These are phyloP conservation scores for Cutaneotrichosporon sp. DNA, from an alignment of 1,284 basidiomycete genomes.

Conservation along the genomic window DNA sequence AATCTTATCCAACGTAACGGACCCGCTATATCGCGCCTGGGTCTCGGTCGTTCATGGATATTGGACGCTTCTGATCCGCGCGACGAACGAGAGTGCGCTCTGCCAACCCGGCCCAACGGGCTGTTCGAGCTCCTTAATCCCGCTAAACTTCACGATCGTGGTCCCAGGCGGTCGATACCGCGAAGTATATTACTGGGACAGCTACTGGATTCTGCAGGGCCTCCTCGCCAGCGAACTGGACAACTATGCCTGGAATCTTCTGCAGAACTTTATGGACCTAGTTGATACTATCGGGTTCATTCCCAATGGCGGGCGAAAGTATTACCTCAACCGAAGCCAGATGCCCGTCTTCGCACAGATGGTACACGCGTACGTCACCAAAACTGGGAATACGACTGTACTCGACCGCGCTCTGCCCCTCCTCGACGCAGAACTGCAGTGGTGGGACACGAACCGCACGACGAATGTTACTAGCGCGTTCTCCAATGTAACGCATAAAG, in stretches of 20 bases:
- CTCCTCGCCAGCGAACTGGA: conserved; percentile 74
- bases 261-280: conserved; percentile 92
- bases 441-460: conserved; percentile 77
- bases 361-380: conserved; percentile 64
- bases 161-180: conserved; percentile 76
- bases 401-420: conserved; percentile 65
- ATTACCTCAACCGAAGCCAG: conserved; percentile 78
- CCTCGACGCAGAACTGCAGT: conserved; percentile 68
- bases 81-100: conserved; percentile 67
- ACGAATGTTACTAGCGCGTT: conserved; percentile 70
- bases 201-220: conserved; percentile 80
- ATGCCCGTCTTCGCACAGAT: conserved; percentile 82
- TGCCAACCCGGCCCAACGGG: conserved; percentile 59
- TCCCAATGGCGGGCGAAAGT: conserved; percentile 75
- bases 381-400: conserved; percentile 63
- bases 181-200: conserved; percentile 54
- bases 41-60: conserved; percentile 73
- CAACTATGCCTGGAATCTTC: conserved; percentile 68
- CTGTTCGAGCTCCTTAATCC: conserved; percentile 81
- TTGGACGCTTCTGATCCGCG: conserved; percentile 71
- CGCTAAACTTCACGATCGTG: conserved; percentile 84
- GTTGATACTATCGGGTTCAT: conserved; percentile 75
- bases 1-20: conserved; percentile 69
- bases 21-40: conserved; percentile 71
- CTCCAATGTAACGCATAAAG: conserved; percentile 62